Evolutionary conservation across 352 stramenopile species (phyloP).

Genomic region (Globisporangium takayamanum): DNA sequence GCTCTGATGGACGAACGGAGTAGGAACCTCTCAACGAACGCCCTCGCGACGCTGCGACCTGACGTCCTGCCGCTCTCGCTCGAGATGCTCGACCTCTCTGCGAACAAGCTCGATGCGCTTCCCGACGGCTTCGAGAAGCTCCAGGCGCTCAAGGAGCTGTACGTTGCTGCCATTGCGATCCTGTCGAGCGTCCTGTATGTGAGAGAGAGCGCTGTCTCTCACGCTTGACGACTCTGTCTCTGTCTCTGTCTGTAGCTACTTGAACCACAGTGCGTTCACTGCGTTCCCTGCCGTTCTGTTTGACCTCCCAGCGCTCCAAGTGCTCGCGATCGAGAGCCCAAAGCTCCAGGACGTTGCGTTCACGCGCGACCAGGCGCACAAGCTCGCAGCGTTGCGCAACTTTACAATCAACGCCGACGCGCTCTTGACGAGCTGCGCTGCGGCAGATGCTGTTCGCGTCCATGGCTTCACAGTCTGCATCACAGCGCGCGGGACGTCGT

Average conservation of each 20-base stretch:
- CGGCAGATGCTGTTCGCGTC: constrained; percentile 1
- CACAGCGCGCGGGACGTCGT: neutral
- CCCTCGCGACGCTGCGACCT: constrained; percentile 6
- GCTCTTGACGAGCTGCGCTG: constrained; percentile 19
- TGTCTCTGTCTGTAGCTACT: too few species aligned
- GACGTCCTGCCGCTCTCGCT: constrained; percentile 6
- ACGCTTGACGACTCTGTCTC: too few species aligned
- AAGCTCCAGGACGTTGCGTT: constrained; percentile 20
- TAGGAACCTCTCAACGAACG: constrained; percentile 18
- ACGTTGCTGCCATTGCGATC: neutral
- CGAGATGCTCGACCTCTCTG: constrained; percentile 12
- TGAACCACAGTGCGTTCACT: constrained; percentile 8
- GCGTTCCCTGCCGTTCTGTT: constrained; percentile 17
- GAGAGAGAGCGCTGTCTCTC: too few species aligned
- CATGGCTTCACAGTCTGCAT: constrained; percentile 25
- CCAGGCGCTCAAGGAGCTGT: constrained; percentile 13
- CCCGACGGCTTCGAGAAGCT: constrained; percentile 11
- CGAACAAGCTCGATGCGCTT: constrained; percentile 7
- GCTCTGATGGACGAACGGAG: neutral
- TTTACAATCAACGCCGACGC: constrained; percentile 22
- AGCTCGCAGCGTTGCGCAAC: constrained; percentile 19
- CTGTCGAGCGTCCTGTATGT: too few species aligned
- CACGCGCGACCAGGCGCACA: constrained; percentile 17
- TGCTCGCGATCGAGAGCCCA: constrained; percentile 19
- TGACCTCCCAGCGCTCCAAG: constrained; percentile 12